Conservation (phyloP, 2,329 filamentous ascomycete genomes). For the Paramyrothecium roridum region DNA sequence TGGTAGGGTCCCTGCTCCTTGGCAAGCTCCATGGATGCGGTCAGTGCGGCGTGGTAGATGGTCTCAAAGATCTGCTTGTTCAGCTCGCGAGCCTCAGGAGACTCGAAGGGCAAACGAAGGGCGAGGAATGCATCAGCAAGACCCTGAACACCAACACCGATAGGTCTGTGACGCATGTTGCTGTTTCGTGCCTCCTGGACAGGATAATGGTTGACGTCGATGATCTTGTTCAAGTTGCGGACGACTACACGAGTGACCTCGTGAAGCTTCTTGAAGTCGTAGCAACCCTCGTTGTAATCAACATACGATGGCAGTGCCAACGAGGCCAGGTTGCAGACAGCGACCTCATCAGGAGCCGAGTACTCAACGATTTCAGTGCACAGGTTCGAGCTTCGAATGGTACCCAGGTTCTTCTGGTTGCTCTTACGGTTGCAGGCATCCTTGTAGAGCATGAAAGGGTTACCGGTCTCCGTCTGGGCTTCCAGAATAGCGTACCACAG, state of each 20-base stretch:
- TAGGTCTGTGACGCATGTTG: constrained; percentile 95
- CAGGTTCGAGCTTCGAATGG: constrained; percentile 96
- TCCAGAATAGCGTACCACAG: constrained; percentile 99
- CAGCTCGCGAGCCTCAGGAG: constrained; percentile 84
- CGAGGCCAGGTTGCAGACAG: constrained; percentile 96
- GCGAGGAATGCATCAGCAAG: constrained; percentile 97
- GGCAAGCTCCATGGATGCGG: constrained; percentile 82
- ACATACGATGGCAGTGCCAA: constrained; percentile 89
- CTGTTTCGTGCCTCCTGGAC: constrained; percentile 89
- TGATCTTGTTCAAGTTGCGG: constrained; percentile 96
- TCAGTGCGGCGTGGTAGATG: constrained; percentile 94
- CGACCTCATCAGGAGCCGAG: constrained; percentile 94
- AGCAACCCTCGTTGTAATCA: constrained; percentile 78
- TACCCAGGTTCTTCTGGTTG: constrained; percentile 99
- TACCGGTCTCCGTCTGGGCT: constrained; percentile 97
- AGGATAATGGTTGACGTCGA: constrained; percentile 98
- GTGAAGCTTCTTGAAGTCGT: constrained; percentile 96
- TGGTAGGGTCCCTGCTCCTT: constrained; percentile 81
- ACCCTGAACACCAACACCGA: constrained; percentile 95
- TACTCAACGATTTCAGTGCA: constrained; percentile 99
- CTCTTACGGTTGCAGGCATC: constrained; percentile 98
- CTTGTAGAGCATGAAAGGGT: constrained; percentile 99
- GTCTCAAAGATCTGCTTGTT: constrained; percentile 99
- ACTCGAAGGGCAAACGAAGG: constrained; percentile 95
- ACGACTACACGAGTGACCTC: constrained; percentile 90